phyloP scores from a whole-genome alignment of 2,329 filamentous ascomycete genomes.

The Metarhizium guizhouense region DNA sequence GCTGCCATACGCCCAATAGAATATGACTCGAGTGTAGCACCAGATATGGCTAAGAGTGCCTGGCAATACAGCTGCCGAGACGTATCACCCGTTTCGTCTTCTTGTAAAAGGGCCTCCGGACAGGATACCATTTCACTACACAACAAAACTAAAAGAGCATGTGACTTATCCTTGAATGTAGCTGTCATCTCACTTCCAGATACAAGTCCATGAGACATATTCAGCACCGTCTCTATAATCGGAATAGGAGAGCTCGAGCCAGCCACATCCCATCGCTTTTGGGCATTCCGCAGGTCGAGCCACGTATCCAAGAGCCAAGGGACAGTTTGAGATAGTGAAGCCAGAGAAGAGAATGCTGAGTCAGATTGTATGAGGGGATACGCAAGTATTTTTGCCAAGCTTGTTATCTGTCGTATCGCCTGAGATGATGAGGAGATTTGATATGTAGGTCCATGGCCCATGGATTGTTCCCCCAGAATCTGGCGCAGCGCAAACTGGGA shows the following conservation, averaged over 20 bases:
- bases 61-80: slow-evolving; percentile 27
- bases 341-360: slow-evolving; percentile 19
- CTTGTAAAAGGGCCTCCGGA: slow-evolving; percentile 20
- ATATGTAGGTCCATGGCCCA: slow-evolving; percentile 26
- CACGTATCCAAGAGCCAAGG: slow-evolving; percentile 43
- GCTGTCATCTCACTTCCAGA: slow-evolving; percentile 8
- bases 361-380: slow-evolving; percentile 28
- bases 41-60: slow-evolving; percentile 28
- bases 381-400: slow-evolving; percentile 34
- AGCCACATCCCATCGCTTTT: slow-evolving; percentile 26
- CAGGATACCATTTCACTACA: slow-evolving; percentile 31
- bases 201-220: slow-evolving; percentile 19
- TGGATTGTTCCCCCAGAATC: slow-evolving; percentile 18
- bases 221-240: slow-evolving; percentile 27
- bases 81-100: slow-evolving; percentile 16
- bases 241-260: slow-evolving; percentile 22
- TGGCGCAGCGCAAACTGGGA: slow-evolving; percentile 26
- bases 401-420: slow-evolving; percentile 35
- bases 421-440: slow-evolving; percentile 30
- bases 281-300: slow-evolving; percentile 31
- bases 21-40: slow-evolving; percentile 23
- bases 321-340: slow-evolving; percentile 29
- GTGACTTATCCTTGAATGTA: slow-evolving; percentile 25
- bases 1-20: slow-evolving; percentile 29
- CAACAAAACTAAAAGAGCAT: slow-evolving; percentile 30